Base-by-base conservation (phyloP, 2,329 filamentous ascomycete species). In the Aspergillus japonicus region DNA sequence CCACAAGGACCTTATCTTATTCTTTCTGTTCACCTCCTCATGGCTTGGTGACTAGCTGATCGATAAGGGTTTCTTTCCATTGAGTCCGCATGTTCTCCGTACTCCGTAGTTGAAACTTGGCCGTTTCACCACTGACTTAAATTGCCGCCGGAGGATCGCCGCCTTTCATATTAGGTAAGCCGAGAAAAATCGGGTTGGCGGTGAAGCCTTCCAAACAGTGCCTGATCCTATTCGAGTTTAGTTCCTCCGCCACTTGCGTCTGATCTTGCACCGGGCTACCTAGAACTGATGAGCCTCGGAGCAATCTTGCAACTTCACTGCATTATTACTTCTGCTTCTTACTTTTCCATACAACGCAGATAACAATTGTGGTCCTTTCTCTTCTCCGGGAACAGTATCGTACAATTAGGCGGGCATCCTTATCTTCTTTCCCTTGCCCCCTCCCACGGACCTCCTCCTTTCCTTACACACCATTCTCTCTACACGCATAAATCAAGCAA, bases 381-480 rank as follows among this genome's bases (percentile, higher is more conserved):
- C 16, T 7, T n/a, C 16, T 7, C 5, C 14, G 39, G 39, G 5
- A n/a, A 19, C 39, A 44, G 39, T 44, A 8, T 2, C 6, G 16
- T n/a, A 16, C 16, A 16, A 16, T 44, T 14, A 29, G 7, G 10
- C 33, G 33, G 33, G 26, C 26, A 29, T 35, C 5, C 33, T 35
- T 35, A 12, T 44, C 16, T 44, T 44, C 39, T 19, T 44, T 35
- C 58, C 50, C 48, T 33, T 16, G 53, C 21, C 54, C 35, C 57
- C 44, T 50, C 26, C 26, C 26, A 29, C 26, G 2, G 26, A 8
- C 26, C 26, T 50, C 48, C 50, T 33, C 42, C 12, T 53, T 5
- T 44, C 35, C 26, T 12, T 35, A 35, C 11, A 50, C 55, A n/a
- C 33, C 47, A 71, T 71, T 62, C 51, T 14, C 50, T 49, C 29